Conservation (phyloP, 2,329 filamentous ascomycete genomes). For the Verticillium nubilum region DNA sequence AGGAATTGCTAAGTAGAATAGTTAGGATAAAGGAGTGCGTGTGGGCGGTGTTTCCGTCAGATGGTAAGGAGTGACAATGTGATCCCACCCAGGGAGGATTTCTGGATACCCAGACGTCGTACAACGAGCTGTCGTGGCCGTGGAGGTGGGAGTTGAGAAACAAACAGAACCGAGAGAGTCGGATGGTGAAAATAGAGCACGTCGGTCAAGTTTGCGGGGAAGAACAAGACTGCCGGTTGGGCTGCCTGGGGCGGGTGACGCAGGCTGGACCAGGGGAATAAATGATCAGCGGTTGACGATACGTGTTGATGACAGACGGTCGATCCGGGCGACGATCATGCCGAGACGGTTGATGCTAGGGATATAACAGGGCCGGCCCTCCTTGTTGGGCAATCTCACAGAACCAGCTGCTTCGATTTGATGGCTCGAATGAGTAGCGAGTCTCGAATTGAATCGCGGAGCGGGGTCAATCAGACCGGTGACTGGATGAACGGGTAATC, state of each 20-base stretch:
- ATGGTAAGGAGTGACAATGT: not conserved
- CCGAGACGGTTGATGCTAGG: not conserved
- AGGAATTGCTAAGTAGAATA: not conserved
- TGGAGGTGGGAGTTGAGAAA: not conserved
- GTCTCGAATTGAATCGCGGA: not conserved
- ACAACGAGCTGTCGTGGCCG: not conserved
- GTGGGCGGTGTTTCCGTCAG: not conserved
- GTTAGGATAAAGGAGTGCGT: not conserved
- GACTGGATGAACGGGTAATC: not conserved
- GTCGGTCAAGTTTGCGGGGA: not conserved
- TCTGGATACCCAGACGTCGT: not conserved
- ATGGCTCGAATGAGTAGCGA: not conserved
- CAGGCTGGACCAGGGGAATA: not conserved
- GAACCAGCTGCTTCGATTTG: not conserved
- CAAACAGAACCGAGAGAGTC: not conserved
- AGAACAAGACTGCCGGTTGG: not conserved
- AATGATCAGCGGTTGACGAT: conserved; percentile 6
- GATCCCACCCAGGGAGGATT: not conserved
- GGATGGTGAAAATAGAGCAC: not conserved
- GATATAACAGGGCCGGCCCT: not conserved
- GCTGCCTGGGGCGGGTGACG: not conserved
- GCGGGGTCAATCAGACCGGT: not conserved
- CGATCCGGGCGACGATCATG: conserved; percentile 13
- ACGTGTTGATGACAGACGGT: conserved; percentile 12
- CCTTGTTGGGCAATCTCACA: not conserved